Evolutionary conservation across 1,284 basidiomycete genomes (phyloP).

Genomic region (Hypsizygus ulmarius): DNA sequence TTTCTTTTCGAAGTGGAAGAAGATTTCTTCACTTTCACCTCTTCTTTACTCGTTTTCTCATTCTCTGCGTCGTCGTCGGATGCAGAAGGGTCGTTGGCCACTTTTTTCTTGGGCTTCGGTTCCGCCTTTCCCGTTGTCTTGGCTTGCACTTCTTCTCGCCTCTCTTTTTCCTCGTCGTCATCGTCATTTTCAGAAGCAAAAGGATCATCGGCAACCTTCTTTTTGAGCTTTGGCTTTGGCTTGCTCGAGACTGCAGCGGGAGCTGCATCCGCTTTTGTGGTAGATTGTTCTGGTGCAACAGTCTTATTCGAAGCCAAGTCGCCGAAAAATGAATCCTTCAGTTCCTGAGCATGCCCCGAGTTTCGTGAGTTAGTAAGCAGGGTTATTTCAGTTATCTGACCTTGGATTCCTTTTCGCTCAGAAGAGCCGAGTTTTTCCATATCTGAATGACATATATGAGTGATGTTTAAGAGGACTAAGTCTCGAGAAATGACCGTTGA

Average conservation of each 20-base stretch:
- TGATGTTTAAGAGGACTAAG: neutral
- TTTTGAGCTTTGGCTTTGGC: slow-evolving; percentile 43
- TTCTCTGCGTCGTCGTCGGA: slow-evolving; percentile 28
- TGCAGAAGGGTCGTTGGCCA: slow-evolving; percentile 28
- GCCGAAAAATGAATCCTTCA: slow-evolving; percentile 57
- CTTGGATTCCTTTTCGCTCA: slow-evolving; percentile 61
- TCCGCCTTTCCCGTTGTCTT: slow-evolving; percentile 5
- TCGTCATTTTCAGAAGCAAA: slow-evolving; percentile 49
- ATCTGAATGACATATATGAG: slow-evolving; percentile 36
- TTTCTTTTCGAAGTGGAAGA: slow-evolving; percentile 23
- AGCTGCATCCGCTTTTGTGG: neutral
- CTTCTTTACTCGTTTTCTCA: slow-evolving; percentile 20
- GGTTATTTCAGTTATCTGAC: slow-evolving; percentile 29
- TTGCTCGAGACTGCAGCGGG: slow-evolving; percentile 28
- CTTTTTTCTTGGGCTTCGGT: slow-evolving; percentile 11
- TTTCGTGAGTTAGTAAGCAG: neutral
- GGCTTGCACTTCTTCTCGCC: slow-evolving; percentile 10
- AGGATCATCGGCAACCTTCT: slow-evolving; percentile 36
- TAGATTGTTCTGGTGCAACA: slow-evolving; percentile 9
- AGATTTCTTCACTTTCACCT: slow-evolving; percentile 20
- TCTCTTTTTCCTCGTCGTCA: slow-evolving; percentile 22
- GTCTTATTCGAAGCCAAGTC: slow-evolving; percentile 31
- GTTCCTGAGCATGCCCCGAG: slow-evolving; percentile 35
- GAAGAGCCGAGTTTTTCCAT: slow-evolving; percentile 61
- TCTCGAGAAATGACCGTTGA: slow-evolving; percentile 50